These are phyloP conservation scores for Cutaneotrichosporon daszewskae DNA, from an alignment of 1,284 basidiomycete genomes.

Conservation along the genomic window DNA sequence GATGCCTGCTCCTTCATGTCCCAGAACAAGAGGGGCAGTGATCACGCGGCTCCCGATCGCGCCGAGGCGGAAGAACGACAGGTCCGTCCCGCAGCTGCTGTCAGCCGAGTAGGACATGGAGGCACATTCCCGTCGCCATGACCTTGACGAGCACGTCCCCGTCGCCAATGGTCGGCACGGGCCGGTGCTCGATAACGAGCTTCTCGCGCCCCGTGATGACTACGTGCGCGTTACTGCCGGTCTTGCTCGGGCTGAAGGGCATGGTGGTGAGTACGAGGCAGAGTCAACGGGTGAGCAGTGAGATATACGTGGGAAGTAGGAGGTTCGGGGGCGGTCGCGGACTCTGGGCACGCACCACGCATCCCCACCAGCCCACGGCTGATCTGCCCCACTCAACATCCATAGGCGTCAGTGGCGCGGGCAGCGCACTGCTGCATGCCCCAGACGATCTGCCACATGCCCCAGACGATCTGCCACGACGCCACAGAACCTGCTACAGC, in stretches of 20 bases:
- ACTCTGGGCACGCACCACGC: too few relatives aligned
- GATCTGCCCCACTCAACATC: too few relatives aligned
- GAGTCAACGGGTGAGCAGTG: background rate
- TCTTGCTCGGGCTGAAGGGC: background rate
- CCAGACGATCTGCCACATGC: too few relatives aligned
- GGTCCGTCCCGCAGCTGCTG: conserved; percentile 13
- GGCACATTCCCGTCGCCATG: conserved; percentile 25
- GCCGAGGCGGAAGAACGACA: conserved; percentile 25
- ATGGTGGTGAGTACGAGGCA: too few relatives aligned
- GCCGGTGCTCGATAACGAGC: conserved; percentile 17
- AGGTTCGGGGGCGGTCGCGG: too few relatives aligned
- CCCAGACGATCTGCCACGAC: too few relatives aligned
- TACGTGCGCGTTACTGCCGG: conserved; percentile 7
- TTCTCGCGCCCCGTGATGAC: conserved; percentile 13
- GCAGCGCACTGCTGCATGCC: too few relatives aligned
- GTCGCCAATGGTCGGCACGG: conserved; percentile 10
- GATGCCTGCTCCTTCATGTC: conserved; percentile 43
- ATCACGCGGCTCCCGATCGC: conserved; percentile 41
- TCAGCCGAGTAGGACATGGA: conserved; percentile 1
- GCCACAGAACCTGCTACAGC: too few relatives aligned
- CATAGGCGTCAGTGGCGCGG: too few relatives aligned
- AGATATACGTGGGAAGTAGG: too few relatives aligned
- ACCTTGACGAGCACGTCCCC: conserved; percentile 22
- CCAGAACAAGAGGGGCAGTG: conserved; percentile 36
- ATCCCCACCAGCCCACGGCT: too few relatives aligned